Percentiles rank a stretch among this genome's conserved stretches.
Evolutionary conservation across 169 alveolate species (phyloP).

Genomic region (Cryptosporidium viatorum): DNA sequence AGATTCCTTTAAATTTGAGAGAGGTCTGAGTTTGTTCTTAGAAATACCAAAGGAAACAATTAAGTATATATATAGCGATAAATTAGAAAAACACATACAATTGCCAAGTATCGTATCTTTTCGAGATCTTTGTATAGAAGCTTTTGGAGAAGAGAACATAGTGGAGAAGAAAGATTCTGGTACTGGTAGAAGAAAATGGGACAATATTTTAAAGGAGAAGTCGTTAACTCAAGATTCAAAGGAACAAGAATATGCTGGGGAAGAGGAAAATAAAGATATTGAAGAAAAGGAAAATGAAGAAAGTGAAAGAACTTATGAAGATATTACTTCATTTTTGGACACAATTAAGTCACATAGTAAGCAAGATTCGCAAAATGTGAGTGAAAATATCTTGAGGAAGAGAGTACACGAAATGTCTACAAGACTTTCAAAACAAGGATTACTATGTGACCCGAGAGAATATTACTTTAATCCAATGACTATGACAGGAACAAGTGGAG

Average conservation of each 20-base stretch:
- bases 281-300: constrained; percentile 41
- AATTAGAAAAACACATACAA: constrained; percentile 53
- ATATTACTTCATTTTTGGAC: constrained; percentile 56
- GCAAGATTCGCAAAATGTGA: constrained; percentile 1
- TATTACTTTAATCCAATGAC: constrained; percentile 74
- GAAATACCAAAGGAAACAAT: constrained; percentile 69
- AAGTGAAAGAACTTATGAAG: constrained; percentile 60
- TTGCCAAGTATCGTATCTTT: constrained; percentile 53
- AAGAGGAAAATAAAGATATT: constrained; percentile 7
- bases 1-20: constrained; percentile 50
- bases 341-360: constrained; percentile 57
- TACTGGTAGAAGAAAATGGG: constrained; percentile 32
- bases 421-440: constrained; percentile 69
- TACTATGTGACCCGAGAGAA: constrained; percentile 64
- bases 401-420: constrained; percentile 76
- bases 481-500: constrained; percentile 57
- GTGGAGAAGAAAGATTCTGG: constrained; percentile 8
- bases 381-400: constrained; percentile 49
- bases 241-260: background rate
- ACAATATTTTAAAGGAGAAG: constrained; percentile 43
- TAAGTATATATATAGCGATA: constrained; percentile 27
- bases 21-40: constrained; percentile 38
- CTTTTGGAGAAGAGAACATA: constrained; percentile 50
- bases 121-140: constrained; percentile 53
- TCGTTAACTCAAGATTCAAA: background rate